A percentile compares a stretch with the other conserved stretches of the same genome.
These are phyloP conservation scores for Geosmithia flava DNA, from an alignment of 2,329 filamentous ascomycete species.

Conservation along the genomic window DNA sequence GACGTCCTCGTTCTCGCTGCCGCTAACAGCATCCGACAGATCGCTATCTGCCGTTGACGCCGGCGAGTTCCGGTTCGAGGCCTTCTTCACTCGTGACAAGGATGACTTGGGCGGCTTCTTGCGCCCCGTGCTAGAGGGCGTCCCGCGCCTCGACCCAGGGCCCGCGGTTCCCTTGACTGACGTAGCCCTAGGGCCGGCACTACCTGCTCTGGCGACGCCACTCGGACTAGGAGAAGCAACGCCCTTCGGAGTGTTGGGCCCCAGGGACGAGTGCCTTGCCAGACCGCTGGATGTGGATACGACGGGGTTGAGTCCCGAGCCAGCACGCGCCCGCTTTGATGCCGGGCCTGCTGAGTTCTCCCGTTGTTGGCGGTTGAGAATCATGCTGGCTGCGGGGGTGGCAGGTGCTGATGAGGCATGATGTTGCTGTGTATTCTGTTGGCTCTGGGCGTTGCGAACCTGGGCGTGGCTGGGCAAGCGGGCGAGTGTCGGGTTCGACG, in stretches of 20 bases:
- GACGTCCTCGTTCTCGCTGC: slow-evolving; percentile 33
- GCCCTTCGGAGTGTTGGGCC: slow-evolving; percentile 48
- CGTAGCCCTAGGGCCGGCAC: slow-evolving; percentile 42
- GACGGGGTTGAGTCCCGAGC: slow-evolving; percentile 30
- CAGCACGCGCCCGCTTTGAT: slow-evolving; percentile 40
- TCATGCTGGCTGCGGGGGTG: slow-evolving; percentile 48
- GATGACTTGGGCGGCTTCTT: slow-evolving; percentile 48
- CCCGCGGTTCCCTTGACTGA: slow-evolving; percentile 29
- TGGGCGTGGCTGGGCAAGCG: slow-evolving; percentile 31
- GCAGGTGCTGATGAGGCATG: slow-evolving; percentile 44
- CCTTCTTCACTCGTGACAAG: slow-evolving; percentile 50
- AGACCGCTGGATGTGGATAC: slow-evolving; percentile 43
- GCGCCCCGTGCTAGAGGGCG: slow-evolving; percentile 26
- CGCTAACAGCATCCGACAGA: slow-evolving; percentile 49
- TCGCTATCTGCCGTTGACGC: slow-evolving; percentile 53
- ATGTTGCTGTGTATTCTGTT: slow-evolving; percentile 7
- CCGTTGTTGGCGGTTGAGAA: slow-evolving; percentile 38
- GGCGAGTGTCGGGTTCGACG: slow-evolving; percentile 25
- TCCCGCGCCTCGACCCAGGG: slow-evolving; percentile 33
- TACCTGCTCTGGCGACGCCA: slow-evolving; percentile 36
- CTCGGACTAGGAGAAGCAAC: slow-evolving; percentile 16
- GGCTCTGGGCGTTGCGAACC: slow-evolving; percentile 31
- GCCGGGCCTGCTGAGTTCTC: slow-evolving; percentile 48
- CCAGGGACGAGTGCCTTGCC: slow-evolving; percentile 49
- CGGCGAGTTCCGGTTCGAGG: slow-evolving; percentile 44